Evolutionary conservation across 345 rosid species (phyloP).

Genomic region (Nephelium lappaceum): DNA sequence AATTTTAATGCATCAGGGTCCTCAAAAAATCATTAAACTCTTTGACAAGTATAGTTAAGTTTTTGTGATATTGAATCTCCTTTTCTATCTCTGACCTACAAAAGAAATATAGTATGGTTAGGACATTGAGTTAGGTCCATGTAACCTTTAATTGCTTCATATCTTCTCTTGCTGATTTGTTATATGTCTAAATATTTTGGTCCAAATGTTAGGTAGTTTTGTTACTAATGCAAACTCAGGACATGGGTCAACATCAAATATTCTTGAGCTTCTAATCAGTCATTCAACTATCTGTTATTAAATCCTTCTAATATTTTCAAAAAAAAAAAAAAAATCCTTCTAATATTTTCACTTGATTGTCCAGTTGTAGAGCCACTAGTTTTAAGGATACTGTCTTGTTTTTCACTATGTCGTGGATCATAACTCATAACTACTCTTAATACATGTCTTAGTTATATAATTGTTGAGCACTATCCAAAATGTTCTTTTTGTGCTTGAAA

Average conservation of each 20-base stretch:
- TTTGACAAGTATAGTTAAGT: background rate
- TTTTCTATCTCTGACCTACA: background rate
- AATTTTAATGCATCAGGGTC: background rate
- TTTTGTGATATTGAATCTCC: background rate
- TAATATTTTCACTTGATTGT: background rate
- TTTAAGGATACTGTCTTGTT: background rate
- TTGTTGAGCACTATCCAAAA: constrained; percentile 12
- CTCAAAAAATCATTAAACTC: background rate
- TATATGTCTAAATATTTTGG: background rate
- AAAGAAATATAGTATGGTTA: background rate
- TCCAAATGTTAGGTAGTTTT: background rate
- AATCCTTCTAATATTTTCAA: background rate
- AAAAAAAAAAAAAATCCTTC: too few species aligned
- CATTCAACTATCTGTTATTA: background rate
- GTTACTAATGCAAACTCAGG: background rate
- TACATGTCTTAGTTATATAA: background rate
- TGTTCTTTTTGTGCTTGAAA: constrained; percentile 10
- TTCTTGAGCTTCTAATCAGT: background rate
- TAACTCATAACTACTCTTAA: background rate
- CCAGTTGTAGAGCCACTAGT: background rate
- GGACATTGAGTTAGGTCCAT: background rate
- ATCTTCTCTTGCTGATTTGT: constrained; percentile 4
- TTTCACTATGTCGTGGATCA: background rate
- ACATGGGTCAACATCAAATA: too few species aligned
- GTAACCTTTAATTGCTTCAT: background rate